phyloP scores from a whole-genome alignment of 2,329 filamentous ascomycete species.

The Aspergillus cejpii region DNA sequence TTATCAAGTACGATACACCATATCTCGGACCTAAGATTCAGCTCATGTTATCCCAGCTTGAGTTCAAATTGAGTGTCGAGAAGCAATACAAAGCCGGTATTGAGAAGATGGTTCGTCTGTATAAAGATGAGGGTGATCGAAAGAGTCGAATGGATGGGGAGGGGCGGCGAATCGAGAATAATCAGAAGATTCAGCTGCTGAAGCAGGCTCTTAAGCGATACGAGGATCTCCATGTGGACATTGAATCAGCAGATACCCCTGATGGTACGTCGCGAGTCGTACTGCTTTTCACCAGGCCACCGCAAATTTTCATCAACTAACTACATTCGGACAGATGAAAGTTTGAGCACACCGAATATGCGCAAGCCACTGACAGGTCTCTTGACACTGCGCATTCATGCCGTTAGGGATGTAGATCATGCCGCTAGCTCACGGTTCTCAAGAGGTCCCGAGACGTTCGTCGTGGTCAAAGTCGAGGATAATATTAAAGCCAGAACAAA shows the following conservation, averaged over 20 bases:
- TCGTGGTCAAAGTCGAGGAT: constrained; percentile 96
- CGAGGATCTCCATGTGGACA: constrained; percentile 92
- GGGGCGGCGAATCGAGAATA: constrained; percentile 83
- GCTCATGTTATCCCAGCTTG: constrained; percentile 95
- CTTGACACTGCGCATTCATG: constrained; percentile 75
- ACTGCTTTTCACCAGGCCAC: constrained; percentile 5
- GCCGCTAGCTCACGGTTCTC: constrained; percentile 76
- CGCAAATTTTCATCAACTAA: constrained; percentile 21
- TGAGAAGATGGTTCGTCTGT: constrained; percentile 98
- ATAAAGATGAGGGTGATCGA: constrained; percentile 92
- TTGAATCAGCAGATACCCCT: constrained; percentile 67
- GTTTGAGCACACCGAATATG: constrained; percentile 88
- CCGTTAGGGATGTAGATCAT: constrained; percentile 92
- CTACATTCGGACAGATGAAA: constrained; percentile 63
- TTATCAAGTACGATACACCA: constrained; percentile 97
- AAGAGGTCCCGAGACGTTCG: constrained; percentile 86
- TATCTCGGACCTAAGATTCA: constrained; percentile 95
- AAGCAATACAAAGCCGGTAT: constrained; percentile 98
- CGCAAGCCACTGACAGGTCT: constrained; percentile 93
- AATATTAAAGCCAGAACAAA: constrained; percentile 81
- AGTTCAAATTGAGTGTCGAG: constrained; percentile 98
- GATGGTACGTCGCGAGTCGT: constrained; percentile 60
- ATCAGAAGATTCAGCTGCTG: constrained; percentile 91
- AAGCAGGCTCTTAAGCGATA: constrained; percentile 96
- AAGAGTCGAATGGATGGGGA: constrained; percentile 94